Evolutionary conservation across 345 rosid genomes (phyloP).

Genomic region (Euphorbia lathyris): DNA sequence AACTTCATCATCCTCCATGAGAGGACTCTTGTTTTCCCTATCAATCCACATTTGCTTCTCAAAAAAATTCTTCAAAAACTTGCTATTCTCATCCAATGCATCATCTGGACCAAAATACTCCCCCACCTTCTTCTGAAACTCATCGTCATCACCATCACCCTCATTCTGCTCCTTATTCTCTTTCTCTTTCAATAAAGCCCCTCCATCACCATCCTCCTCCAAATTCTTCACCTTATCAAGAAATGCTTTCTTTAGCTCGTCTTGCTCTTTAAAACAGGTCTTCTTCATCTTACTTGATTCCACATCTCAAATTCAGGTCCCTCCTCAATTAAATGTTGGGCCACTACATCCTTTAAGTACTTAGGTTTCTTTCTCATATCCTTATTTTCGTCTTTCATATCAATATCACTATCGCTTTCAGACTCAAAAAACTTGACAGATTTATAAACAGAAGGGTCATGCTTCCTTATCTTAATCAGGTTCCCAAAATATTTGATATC

Average conservation of each 20-base stretch:
- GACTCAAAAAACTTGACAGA: constrained; percentile 45
- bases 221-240: constrained; percentile 36
- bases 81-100: constrained; percentile 42
- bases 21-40: constrained; percentile 29
- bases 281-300: constrained; percentile 13
- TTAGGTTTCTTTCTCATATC: constrained; percentile 32
- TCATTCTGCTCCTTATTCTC: constrained; percentile 30
- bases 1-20: constrained; percentile 39
- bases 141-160: constrained; percentile 26
- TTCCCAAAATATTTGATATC: constrained; percentile 42
- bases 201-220: constrained; percentile 39
- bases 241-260: constrained; percentile 54
- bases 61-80: constrained; percentile 68
- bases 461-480: constrained; percentile 47
- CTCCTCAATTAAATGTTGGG: constrained; percentile 63
- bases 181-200: constrained; percentile 41
- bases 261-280: constrained; percentile 58
- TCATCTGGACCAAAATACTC: constrained; percentile 58
- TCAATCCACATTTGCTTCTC: constrained; percentile 72
- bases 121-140: constrained; percentile 44
- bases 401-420: constrained; percentile 18
- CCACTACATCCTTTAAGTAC: constrained; percentile 71
- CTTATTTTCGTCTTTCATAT: constrained; percentile 16
- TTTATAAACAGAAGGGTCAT: constrained; percentile 47
- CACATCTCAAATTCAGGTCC: constrained; percentile 57